Base-by-base conservation (phyloP, 805 yeast genomes). In the Pichia californica region DNA sequence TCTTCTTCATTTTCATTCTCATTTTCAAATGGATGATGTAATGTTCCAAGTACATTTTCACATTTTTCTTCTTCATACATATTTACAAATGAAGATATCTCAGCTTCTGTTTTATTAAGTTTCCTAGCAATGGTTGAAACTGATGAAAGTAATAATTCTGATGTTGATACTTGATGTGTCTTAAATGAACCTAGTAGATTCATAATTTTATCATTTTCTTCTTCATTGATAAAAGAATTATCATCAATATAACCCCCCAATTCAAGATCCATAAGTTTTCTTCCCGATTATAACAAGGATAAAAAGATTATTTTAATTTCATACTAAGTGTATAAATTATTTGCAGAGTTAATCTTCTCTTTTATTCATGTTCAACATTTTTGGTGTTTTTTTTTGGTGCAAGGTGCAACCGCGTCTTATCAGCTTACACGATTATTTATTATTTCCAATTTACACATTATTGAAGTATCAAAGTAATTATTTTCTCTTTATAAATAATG, bases 121-220 rank as follows among this genome's bases (percentile, higher is more conserved):
- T 62, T 53, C 29, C 59, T 58, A 0, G 73, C 55, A 11, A 68
- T 46, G 32, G 63, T 68, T 8, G 52, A 36, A 1, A 66, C 50
- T 5, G 68, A 53, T 10, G 70, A 58, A 2, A 73, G 57, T 20
- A 73, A 46, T 10, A 75, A 54, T 38, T 74, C 78, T 4, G 66
- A 49, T 1, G 67, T 60, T 0, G 74, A 57, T 3, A 75, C 55
- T 20, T 62, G 58, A 39, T 52, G 52, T 10, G 45, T 48, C 20
- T 41, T 51, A 14, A 66, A 56, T 4, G 62, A 50, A 3, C n/a
- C n/a, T n/a, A n/a, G n/a, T n/a, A n/a, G n/a, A n/a, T 58, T 57
- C 15, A 63, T 41, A 36, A 68, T 50, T 3, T 47, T 52, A 8
- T 49, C 47, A 38, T 44, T 43, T 44, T 60, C 72, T 33, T 66